Base-by-base conservation (phyloP, 352 stramenopile genomes). In the Blastocystis sp. region DNA sequence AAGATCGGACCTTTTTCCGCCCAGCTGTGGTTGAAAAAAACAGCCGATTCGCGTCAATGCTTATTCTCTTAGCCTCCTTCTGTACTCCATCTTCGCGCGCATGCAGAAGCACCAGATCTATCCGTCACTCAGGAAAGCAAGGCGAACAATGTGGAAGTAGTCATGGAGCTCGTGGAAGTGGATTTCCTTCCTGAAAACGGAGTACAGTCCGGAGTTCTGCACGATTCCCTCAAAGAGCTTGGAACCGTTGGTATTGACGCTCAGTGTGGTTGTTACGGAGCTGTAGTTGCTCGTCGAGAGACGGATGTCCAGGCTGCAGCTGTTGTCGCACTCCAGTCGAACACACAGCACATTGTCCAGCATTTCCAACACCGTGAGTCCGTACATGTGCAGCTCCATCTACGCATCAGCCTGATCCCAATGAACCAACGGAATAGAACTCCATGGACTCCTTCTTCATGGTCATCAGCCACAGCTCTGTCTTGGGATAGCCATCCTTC, bases 241-340 rank as follows among this genome's bases (percentile, higher is more conserved):
- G 14, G 34, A 68, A n/a, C 40, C 9, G 28, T 65, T 65, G 34
- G 14, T 45, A 19, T 68, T 14, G 43, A 81, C 24, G 14, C 19
- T 66, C 28, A 65, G 42, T 62, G 14, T 66, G 2, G 71, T 66
- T 17, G 11, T 43, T 3, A 81, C 48, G 19, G 42, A 68, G 17
- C 65, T 81, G n/a, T 42, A 81, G 48, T 81, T 81, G 43, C 65
- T 81, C n/a, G 71, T 81, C 71, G 43, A 81, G n/a, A 81, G 65
- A 4, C 48, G 71, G n/a, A 81, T 66, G 42, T 45, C 24, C 19
- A 81, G 6, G 4, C 17, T 66, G 60, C 71, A 81, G 9, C 42
- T 19, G 40, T 81, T 81, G n/a, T 45, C 14, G 42, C 17, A 81
- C 3, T 24, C 14, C 59, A 65, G 2, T 40, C n/a, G 19, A 0